Evolutionary conservation across 1,284 basidiomycete genomes (phyloP).

Genomic region (Cryptococcus sp.): DNA sequence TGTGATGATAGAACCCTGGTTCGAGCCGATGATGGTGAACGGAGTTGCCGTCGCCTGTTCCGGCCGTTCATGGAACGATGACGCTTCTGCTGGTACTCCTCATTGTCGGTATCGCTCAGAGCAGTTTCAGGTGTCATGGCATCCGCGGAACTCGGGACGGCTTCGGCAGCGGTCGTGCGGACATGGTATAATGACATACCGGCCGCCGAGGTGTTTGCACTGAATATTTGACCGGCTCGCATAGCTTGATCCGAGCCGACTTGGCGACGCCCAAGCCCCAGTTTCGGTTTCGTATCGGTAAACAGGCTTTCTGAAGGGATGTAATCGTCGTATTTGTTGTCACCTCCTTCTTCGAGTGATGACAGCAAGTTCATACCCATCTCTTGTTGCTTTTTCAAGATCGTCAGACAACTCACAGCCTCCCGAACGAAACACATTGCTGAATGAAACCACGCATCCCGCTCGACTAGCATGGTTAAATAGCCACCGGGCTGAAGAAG

Average conservation of each 20-base stretch:
- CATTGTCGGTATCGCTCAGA: background rate
- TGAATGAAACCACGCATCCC: constrained; percentile 8
- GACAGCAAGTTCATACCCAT: background rate
- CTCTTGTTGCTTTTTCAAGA: background rate
- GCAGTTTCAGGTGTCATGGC: no score
- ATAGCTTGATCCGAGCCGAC: background rate
- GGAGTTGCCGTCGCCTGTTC: background rate
- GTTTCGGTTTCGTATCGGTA: background rate
- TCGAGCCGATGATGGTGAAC: background rate
- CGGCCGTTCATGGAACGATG: background rate
- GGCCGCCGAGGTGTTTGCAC: no score
- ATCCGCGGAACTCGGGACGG: no score
- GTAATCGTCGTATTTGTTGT: background rate
- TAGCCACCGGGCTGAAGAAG: constrained; percentile 50
- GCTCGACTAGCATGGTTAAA: constrained; percentile 22
- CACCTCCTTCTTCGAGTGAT: background rate
- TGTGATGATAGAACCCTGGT: background rate
- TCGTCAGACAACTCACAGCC: background rate
- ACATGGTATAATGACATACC: no score
- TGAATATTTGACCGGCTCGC: background rate
- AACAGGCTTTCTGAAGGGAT: background rate
- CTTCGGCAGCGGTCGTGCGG: no score
- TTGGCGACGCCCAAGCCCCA: background rate
- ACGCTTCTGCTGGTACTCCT: background rate
- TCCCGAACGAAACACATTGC: background rate